Conservation (phyloP, 2,329 filamentous ascomycete species). For the Ascochyta pisi region DNA sequence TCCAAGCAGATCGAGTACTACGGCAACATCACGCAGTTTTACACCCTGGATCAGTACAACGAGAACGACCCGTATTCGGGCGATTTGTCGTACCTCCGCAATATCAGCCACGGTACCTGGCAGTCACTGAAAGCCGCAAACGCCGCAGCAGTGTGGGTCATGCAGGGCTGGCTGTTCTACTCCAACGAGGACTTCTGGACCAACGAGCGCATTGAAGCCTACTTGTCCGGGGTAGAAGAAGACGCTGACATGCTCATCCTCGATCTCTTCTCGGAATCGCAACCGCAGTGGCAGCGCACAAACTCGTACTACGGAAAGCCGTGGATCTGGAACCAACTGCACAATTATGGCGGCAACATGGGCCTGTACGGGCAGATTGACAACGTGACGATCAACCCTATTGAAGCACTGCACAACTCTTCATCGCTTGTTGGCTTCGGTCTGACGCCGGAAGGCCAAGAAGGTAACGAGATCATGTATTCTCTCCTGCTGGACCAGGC, state of each 20-base stretch:
- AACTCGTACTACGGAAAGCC: conserved; percentile 60
- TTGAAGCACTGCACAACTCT: conserved; percentile 54
- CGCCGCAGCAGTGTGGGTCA: conserved; percentile 59
- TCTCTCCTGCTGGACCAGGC: conserved; percentile 60
- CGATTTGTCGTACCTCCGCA: conserved; percentile 53
- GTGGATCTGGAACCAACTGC: conserved; percentile 63
- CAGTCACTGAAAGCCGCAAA: conserved; percentile 58
- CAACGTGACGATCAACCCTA: conserved; percentile 57
- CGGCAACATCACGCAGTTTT: conserved; percentile 58
- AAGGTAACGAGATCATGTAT: conserved; percentile 62
- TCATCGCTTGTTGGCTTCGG: conserved; percentile 57
- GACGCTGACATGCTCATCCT: conserved; percentile 59
- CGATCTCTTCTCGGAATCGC: conserved; percentile 59
- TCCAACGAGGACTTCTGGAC: conserved; percentile 55
- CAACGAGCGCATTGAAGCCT: conserved; percentile 56
- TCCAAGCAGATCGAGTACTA: conserved; percentile 55
- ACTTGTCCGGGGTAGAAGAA: conserved; percentile 54
- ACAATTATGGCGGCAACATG: conserved; percentile 59
- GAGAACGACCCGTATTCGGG: conserved; percentile 59
- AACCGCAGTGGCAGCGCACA: conserved; percentile 60
- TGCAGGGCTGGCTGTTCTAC: conserved; percentile 62
- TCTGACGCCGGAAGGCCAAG: conserved; percentile 58
- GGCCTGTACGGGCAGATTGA: conserved; percentile 60
- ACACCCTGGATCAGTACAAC: conserved; percentile 62
- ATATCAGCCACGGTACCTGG: conserved; percentile 55